Evolutionary conservation across 1,284 basidiomycete species (phyloP), one percentile per base, ranked within the genome.

Genomic region (Cerrena zonata): DNA sequence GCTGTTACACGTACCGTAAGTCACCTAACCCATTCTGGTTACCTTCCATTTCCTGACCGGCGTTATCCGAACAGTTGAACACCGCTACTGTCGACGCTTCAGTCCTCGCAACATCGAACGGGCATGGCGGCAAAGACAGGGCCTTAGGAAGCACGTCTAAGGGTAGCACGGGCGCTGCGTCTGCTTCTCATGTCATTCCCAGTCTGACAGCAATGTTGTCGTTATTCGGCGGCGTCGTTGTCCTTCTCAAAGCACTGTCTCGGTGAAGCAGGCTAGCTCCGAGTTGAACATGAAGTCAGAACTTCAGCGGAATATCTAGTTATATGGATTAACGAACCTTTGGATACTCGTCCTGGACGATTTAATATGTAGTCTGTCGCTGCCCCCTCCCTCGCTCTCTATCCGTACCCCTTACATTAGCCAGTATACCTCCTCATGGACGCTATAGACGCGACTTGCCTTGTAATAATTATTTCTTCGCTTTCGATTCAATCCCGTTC

Each of bases 31-130:
- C n/a, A n/a, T 23, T n/a, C n/a, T 47, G 5, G 10, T 40, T 10
- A 19, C 18, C 39, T 40, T 18, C 39, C 39, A 10, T 18, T 40
- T 22, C 18, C 10, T 22, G 10, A 10, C 21, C 18, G 15, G 19
- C 39, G 5, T 40, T 22, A 40, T 18, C 39, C 39, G 10, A 10
- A 10, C 25, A 48, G 47, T 5, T 51, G 4, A 79, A 79, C 48
- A 80, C 50, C n/a, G 50, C 50, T 12, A 52, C 50, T 13, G 21
- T 52, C 38, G 50, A 52, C 51, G 61, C 69, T 2, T 41, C 53
- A 2, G 68, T 71, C 5, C 48, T 61, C 21, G 55, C 58, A 15
- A 64, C 59, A 10, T 59, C 59, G 13, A 66, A 63, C 21, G 63
- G 58, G n/a, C 58, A 62, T 38, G 52, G 23, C 52, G 4, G 65